Base-by-base conservation (phyloP, 768 basidiomycete genomes). In the Boletellus sp. region DNA sequence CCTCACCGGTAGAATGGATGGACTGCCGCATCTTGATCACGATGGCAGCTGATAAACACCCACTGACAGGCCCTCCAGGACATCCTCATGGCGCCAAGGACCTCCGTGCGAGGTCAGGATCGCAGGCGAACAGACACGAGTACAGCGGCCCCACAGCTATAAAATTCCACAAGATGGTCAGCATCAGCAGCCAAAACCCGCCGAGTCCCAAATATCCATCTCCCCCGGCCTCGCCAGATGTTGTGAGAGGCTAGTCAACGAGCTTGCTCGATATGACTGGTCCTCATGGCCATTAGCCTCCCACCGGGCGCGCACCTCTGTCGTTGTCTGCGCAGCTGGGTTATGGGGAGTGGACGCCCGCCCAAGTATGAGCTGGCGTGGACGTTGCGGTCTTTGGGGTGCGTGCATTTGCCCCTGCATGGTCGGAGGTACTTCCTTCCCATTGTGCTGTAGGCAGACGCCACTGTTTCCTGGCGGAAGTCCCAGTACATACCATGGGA, bases 401-500 rank as follows among this genome's bases (percentile, higher is more conserved):
- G 68, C 42, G 32, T 40, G 33, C 58, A 55, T 51, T 38, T 59
- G 58, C 64, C 62, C 53, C 52, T 60, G 56, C 61, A 66, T 72
- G 63, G 70, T 69, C 71, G 57, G 65, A 39, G 56, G 63, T 53
- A 49, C 70, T 68, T 73, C 68, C 52, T 55, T 65, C 64, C 64
- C 70, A 68, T 66, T 69, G 67, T 68, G 62, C 66, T 64, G 59
- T 54, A 56, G 56, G 50, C 53, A 56, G 57, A 63, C 48, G 60
- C 69, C 60, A 59, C 58, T 58, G 48, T 62, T 62, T 60, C 58
- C 57, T 63, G 59, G 62, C 55, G 49, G 38, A 59, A 42, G 54
- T 56, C 56, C 53, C 56, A 69, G 72, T 72, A 72, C 72, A 74
- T 77, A 77, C 75, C 75, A 77, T 77, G 76, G 74, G 76, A 77